Percentiles rank a stretch among this genome's conserved stretches.
phyloP scores from a whole-genome alignment of 176 grass and related monocot species.

The Tillandsia fasciculata region DNA sequence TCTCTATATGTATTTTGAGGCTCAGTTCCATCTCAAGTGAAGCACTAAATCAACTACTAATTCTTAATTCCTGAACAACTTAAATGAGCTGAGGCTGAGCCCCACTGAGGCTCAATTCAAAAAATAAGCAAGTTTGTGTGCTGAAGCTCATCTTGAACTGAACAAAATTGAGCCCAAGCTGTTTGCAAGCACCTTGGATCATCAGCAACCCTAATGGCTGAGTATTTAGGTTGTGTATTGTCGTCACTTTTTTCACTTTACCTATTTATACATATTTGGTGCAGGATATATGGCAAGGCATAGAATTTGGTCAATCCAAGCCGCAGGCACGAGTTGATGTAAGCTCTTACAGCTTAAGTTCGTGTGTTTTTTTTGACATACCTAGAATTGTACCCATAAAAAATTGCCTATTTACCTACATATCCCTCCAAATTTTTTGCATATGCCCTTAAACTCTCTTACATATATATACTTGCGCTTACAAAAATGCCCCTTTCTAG shows the following conservation, averaged over 20 bases:
- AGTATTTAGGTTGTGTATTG: background rate
- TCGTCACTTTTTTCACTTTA: background rate
- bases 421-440: too few relatives aligned
- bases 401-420: too few relatives aligned
- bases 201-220: background rate
- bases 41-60: background rate
- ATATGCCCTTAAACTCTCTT: too few relatives aligned
- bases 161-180: background rate
- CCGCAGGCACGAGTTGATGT: constrained; percentile 37
- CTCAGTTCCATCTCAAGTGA: background rate
- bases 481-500: too few relatives aligned
- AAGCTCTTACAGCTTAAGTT: constrained; percentile 1
- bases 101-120: background rate
- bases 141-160: background rate
- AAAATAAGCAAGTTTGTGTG: background rate
- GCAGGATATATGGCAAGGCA: constrained; percentile 42
- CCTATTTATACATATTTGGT: background rate
- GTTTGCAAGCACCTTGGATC: background rate
- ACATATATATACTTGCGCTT: background rate
- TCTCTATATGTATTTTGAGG: background rate
- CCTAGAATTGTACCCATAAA: too few relatives aligned
- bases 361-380: background rate
- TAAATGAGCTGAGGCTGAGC: background rate
- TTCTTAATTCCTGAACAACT: background rate
- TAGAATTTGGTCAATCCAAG: constrained; percentile 37